Percentiles rank a stretch among this genome's conserved stretches.
Conservation (phyloP, 768 basidiomycete genomes). For the Pleurotus tuoliensis region DNA sequence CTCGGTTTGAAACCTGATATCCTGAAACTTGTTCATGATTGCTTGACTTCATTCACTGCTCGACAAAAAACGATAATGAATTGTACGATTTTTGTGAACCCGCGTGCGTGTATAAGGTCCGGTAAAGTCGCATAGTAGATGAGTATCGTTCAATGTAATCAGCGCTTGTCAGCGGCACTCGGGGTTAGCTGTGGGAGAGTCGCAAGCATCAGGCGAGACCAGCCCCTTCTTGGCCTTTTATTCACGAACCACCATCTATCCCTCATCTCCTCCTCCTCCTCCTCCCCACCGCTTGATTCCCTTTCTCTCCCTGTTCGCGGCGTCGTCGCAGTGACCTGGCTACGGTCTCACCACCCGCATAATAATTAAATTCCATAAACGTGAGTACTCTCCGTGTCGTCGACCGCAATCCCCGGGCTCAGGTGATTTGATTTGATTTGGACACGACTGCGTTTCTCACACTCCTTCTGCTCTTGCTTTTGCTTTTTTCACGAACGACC, state of each 20-base stretch:
- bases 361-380: not conserved
- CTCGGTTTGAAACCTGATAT: too few relatives aligned
- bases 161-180: not conserved
- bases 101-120: too few relatives aligned
- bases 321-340: too few relatives aligned
- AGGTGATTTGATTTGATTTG: conserved; percentile 22
- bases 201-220: not conserved
- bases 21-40: too few relatives aligned
- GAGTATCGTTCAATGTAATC: not conserved
- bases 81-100: too few relatives aligned
- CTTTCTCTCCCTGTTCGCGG: not conserved
- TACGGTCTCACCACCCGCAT: too few relatives aligned
- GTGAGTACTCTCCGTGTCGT: conserved; percentile 3
- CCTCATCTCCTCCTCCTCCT: conserved; percentile 2
- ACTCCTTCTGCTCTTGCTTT: conserved; percentile 31
- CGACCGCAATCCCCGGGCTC: not conserved
- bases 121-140: too few relatives aligned
- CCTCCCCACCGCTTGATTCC: not conserved
- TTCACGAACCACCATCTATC: conserved; percentile 1
- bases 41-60: too few relatives aligned
- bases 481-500: not conserved
- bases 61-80: too few relatives aligned
- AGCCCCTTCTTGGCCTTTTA: not conserved
- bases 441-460: conserved; percentile 27
- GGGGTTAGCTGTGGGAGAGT: conserved; percentile 4